Percentiles rank a stretch among this genome's conserved stretches.
Evolutionary conservation across 805 yeast genomes (phyloP).

Genomic region (Saccharomycopsis vini): DNA sequence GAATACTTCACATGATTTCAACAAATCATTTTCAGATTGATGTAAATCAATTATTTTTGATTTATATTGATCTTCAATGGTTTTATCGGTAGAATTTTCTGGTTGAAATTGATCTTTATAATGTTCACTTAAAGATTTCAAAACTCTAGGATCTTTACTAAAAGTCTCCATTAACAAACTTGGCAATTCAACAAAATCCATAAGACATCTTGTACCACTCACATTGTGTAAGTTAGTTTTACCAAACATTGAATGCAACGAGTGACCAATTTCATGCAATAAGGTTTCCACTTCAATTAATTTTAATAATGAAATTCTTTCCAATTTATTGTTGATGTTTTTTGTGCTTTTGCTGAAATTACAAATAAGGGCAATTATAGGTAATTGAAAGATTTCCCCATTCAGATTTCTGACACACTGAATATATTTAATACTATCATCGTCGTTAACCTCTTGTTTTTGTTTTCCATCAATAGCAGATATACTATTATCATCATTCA

Average conservation of each 20-base stretch:
- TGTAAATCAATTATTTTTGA: conserved; percentile 24
- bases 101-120: conserved; percentile 25
- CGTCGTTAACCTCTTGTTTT: too few species aligned
- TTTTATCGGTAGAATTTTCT: not conserved
- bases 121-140: conserved; percentile 66
- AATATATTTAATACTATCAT: conserved; percentile 13
- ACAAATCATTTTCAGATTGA: conserved; percentile 40
- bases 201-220: conserved; percentile 89
- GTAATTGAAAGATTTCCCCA: conserved; percentile 61
- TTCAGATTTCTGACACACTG: conserved; percentile 23
- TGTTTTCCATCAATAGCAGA: not conserved
- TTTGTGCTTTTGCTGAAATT: conserved; percentile 48
- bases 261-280: conserved; percentile 99
- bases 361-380: conserved; percentile 84
- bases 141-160: conserved; percentile 71
- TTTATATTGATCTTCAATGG: conserved; percentile 5
- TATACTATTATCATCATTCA: not conserved
- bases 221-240: conserved; percentile 83
- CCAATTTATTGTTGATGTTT: conserved; percentile 22
- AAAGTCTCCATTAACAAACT: conserved; percentile 94
- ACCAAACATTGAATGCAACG: conserved; percentile 96
- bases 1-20: conserved; percentile 66
- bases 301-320: conserved; percentile 48
- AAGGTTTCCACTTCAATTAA: conserved; percentile 83
- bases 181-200: conserved; percentile 95